Conservation (phyloP, 129 eudicot species). For the Saposhnikovia divaricata region DNA sequence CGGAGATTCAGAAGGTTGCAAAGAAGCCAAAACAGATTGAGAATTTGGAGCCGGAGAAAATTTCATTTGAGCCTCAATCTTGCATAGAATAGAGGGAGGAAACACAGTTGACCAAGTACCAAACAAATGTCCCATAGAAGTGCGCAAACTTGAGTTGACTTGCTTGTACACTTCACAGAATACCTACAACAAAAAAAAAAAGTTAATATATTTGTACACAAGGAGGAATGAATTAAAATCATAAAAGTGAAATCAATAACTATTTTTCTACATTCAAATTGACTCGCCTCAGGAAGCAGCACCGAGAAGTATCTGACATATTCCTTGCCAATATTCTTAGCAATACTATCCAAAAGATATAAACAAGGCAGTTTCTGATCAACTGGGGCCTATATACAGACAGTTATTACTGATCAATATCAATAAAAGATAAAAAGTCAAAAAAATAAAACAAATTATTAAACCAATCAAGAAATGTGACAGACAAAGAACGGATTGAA, state of each 20-base stretch:
- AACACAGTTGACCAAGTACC: conserved; percentile 91
- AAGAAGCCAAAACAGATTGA: conserved; percentile 38
- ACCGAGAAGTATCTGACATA: conserved; percentile 67
- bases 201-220: neutral
- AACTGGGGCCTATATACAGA: conserved; percentile 50
- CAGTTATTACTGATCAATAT: neutral
- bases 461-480: neutral
- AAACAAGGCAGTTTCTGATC: conserved; percentile 87
- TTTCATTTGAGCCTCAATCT: conserved; percentile 60
- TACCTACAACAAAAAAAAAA: conserved; percentile 37
- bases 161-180: conserved; percentile 77
- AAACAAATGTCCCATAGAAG: conserved; percentile 89
- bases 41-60: conserved; percentile 41
- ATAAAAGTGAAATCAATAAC: neutral
- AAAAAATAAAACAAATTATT: neutral
- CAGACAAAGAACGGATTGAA: neutral
- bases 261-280: neutral
- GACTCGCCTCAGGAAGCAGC: conserved; percentile 81
- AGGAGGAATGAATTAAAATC: neutral
- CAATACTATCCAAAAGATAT: conserved; percentile 95
- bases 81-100: conserved; percentile 61
- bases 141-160: conserved; percentile 65
- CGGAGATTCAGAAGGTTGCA: conserved; percentile 73
- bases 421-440: neutral
- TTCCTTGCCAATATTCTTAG: conserved; percentile 85